A percentile compares a stretch with the other conserved stretches of the same genome.
Conservation (phyloP, 2,329 filamentous ascomycete species). For the Colletotrichum lentis region DNA sequence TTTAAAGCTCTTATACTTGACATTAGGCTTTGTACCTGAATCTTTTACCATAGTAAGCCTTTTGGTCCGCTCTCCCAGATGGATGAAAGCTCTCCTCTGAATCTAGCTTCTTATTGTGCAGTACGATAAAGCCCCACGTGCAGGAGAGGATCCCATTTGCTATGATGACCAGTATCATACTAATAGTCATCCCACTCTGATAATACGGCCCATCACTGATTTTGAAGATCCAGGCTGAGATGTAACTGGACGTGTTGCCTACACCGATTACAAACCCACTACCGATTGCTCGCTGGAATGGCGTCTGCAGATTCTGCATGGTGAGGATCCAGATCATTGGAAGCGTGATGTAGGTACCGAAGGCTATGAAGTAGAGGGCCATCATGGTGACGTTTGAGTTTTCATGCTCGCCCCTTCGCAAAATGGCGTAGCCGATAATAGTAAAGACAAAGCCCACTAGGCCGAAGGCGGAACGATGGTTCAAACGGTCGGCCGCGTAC, state of each 20-base stretch:
- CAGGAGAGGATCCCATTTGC: slow-evolving; percentile 16
- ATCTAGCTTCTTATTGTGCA: slow-evolving; percentile 28
- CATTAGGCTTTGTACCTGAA: slow-evolving; percentile 15
- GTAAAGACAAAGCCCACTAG: slow-evolving; percentile 34
- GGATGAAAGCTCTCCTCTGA: neutral
- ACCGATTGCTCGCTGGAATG: slow-evolving; percentile 41
- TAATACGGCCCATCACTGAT: slow-evolving; percentile 38
- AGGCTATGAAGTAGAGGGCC: slow-evolving; percentile 38
- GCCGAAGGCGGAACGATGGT: slow-evolving; percentile 38
- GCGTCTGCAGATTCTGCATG: slow-evolving; percentile 36
- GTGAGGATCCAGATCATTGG: slow-evolving; percentile 39
- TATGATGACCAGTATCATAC: slow-evolving; percentile 30
- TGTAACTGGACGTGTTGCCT: slow-evolving; percentile 46
- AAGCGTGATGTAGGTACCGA: slow-evolving; percentile 37
- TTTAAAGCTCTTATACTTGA: too few species aligned
- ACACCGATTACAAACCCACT: slow-evolving; percentile 51
- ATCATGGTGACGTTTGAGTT: slow-evolving; percentile 34
- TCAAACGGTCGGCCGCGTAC: slow-evolving; percentile 32
- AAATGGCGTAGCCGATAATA: slow-evolving; percentile 34
- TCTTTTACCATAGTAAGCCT: too few species aligned
- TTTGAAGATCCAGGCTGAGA: slow-evolving; percentile 40
- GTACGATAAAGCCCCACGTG: slow-evolving; percentile 30
- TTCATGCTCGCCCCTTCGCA: neutral
- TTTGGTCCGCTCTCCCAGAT: neutral
- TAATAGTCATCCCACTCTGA: slow-evolving; percentile 33